A percentile compares a stretch with the other conserved stretches of the same genome.
phyloP scores from a whole-genome alignment of 2,329 filamentous ascomycete species.

The Microsporum canis region DNA sequence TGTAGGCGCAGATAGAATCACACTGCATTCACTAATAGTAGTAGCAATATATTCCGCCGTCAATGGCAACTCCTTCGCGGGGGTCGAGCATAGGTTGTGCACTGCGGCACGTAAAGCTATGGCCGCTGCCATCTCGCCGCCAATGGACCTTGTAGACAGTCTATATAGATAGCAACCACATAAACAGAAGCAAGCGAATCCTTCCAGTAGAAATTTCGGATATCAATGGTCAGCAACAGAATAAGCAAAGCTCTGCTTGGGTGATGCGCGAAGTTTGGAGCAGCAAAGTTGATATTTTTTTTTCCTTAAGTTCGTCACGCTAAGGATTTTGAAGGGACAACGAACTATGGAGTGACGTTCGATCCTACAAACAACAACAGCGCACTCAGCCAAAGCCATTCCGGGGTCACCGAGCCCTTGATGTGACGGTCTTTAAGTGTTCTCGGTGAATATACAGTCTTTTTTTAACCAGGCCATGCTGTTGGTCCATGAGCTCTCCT shows the following conservation, averaged over 20 bases:
- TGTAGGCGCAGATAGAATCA: slow-evolving; percentile 52
- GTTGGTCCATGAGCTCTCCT: not conserved
- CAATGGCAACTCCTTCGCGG: slow-evolving; percentile 60
- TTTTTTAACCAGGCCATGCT: slow-evolving; percentile 1
- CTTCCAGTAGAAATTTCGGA: not conserved
- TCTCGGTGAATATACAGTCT: not conserved
- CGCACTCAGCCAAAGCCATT: not conserved
- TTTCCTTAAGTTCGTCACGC: not conserved
- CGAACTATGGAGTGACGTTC: not conserved
- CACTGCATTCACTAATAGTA: slow-evolving; percentile 43
- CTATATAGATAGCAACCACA: not conserved
- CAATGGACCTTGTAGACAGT: not conserved
- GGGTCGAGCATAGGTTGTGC: slow-evolving; percentile 53
- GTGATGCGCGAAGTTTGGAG: not conserved
- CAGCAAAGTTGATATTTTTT: not conserved
- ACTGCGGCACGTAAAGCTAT: slow-evolving; percentile 34
- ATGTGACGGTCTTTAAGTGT: not conserved
- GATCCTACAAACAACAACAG: not conserved
- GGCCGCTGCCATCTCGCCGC: slow-evolving; percentile 20
- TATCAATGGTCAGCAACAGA: not conserved
- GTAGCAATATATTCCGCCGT: slow-evolving; percentile 58
- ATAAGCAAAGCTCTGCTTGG: not conserved
- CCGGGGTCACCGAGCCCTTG: not conserved
- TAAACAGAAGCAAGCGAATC: not conserved
- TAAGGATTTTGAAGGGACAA: not conserved